phyloP scores from a whole-genome alignment of 768 basidiomycete genomes.

The Rhizopogon sp. region DNA sequence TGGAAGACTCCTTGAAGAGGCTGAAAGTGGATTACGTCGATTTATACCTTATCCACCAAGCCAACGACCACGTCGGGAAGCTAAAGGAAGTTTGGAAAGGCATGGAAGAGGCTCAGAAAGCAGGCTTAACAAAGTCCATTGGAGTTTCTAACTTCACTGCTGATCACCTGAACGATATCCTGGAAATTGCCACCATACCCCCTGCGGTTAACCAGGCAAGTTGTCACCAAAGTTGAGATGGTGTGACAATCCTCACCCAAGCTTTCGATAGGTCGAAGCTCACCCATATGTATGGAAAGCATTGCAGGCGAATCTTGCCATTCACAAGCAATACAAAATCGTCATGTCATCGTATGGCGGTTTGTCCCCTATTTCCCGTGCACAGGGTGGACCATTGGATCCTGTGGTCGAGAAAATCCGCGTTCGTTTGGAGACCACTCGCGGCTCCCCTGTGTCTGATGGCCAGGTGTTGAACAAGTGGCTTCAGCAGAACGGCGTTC shows the following conservation, averaged over 20 bases:
- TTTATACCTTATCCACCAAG: conserved; percentile 57
- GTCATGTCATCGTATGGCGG: conserved; percentile 36
- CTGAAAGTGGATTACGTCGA: conserved; percentile 55
- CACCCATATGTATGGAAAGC: conserved; percentile 49
- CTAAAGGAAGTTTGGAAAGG: conserved; percentile 53
- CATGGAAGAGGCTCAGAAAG: conserved; percentile 51
- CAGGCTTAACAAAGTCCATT: conserved; percentile 35
- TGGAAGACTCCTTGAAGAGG: conserved; percentile 51
- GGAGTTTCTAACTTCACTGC: conserved; percentile 55
- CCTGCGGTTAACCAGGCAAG: conserved; percentile 54
- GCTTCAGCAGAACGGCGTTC: conserved; percentile 22
- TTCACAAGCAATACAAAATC: conserved; percentile 33
- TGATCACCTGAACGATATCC: conserved; percentile 37
- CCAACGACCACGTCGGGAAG: conserved; percentile 33
- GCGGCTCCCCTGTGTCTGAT: conserved; percentile 21
- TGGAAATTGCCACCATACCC: conserved; percentile 36
- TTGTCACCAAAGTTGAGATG: background rate
- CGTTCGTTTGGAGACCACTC: conserved; percentile 18
- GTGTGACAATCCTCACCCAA: background rate
- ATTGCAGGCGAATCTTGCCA: conserved; percentile 29
- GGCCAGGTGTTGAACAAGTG: conserved; percentile 26
- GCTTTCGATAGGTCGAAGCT: conserved; percentile 37
- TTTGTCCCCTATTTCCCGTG: conserved; percentile 31
- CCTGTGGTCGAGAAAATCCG: conserved; percentile 32
- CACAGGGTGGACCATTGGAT: conserved; percentile 34